These are phyloP conservation scores for Gomphus bonarii DNA, from an alignment of 1,284 basidiomycete species.

Conservation along the genomic window DNA sequence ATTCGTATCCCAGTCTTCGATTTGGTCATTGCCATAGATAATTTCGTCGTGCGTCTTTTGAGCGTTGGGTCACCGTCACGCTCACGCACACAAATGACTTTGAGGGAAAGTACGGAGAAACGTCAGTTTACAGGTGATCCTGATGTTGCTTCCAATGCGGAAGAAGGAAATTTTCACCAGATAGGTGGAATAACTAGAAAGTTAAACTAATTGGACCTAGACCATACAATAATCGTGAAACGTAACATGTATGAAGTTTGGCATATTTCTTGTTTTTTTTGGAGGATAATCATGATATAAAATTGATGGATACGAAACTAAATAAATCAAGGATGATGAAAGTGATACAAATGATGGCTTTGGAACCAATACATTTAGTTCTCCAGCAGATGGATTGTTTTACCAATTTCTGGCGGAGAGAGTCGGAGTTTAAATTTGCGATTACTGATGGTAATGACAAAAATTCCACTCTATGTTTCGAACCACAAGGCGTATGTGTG, in stretches of 20 bases:
- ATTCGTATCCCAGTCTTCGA: constrained; percentile 69
- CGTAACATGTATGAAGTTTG: neutral
- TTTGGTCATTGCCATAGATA: constrained; percentile 64
- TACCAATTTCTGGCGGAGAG: neutral
- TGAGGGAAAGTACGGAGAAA: neutral
- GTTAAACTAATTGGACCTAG: neutral
- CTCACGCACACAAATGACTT: constrained; percentile 4
- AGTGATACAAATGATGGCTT: too few relatives aligned
- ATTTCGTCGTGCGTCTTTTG: constrained; percentile 51
- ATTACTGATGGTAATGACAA: constrained; percentile 8
- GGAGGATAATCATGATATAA: too few relatives aligned
- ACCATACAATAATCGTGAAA: neutral
- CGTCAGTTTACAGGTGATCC: constrained; percentile 3
- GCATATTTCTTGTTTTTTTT: too few relatives aligned
- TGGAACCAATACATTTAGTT: too few relatives aligned
- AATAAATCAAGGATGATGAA: too few relatives aligned
- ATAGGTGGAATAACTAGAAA: neutral
- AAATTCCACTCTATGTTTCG: constrained; percentile 46
- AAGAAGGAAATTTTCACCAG: neutral
- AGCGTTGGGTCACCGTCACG: constrained; percentile 32
- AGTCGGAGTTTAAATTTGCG: neutral
- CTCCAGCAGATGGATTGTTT: too few relatives aligned
- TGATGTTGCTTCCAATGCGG: constrained; percentile 5
- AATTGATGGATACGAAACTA: too few relatives aligned
- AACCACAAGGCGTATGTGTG: constrained; percentile 68